These are phyloP conservation scores for Tricholomella constricta DNA, from an alignment of 768 basidiomycete species.

Conservation along the genomic window DNA sequence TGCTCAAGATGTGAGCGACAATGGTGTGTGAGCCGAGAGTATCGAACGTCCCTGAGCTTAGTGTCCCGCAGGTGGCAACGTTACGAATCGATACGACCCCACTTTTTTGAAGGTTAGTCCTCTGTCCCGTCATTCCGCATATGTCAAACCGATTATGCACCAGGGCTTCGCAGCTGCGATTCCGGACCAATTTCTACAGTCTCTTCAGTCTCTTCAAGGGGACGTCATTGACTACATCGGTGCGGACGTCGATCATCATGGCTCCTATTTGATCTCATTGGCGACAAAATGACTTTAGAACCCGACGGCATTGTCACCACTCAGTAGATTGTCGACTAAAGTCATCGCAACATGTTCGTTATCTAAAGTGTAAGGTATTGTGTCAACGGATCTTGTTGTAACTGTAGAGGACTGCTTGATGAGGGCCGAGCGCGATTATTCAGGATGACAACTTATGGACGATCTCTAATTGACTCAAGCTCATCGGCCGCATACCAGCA, in stretches of 20 bases:
- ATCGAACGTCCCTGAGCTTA: neutral
- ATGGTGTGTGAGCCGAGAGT: constrained; percentile 30
- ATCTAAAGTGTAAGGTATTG: neutral
- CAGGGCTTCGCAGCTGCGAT: constrained; percentile 33
- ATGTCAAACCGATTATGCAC: neutral
- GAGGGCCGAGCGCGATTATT: too few relatives aligned
- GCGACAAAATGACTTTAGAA: constrained; percentile 32
- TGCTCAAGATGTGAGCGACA: constrained; percentile 34
- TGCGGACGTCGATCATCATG: constrained; percentile 20
- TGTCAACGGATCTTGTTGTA: neutral
- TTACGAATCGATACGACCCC: constrained; percentile 39
- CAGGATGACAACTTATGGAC: too few relatives aligned
- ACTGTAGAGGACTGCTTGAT: neutral
- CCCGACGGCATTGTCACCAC: constrained; percentile 41
- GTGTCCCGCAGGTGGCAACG: constrained; percentile 40
- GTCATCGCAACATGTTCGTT: too few relatives aligned
- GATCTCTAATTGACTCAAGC: too few relatives aligned
- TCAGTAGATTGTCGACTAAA: constrained; percentile 1
- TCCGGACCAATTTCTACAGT: constrained; percentile 33
- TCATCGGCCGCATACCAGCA: too few relatives aligned
- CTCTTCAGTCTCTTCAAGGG: constrained; percentile 20
- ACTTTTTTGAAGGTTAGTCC: too few relatives aligned
- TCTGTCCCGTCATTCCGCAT: neutral
- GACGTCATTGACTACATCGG: constrained; percentile 50
- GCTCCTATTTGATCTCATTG: neutral